phyloP scores from a whole-genome alignment of 1,284 basidiomycete species.

The Trichosporon asahii region DNA sequence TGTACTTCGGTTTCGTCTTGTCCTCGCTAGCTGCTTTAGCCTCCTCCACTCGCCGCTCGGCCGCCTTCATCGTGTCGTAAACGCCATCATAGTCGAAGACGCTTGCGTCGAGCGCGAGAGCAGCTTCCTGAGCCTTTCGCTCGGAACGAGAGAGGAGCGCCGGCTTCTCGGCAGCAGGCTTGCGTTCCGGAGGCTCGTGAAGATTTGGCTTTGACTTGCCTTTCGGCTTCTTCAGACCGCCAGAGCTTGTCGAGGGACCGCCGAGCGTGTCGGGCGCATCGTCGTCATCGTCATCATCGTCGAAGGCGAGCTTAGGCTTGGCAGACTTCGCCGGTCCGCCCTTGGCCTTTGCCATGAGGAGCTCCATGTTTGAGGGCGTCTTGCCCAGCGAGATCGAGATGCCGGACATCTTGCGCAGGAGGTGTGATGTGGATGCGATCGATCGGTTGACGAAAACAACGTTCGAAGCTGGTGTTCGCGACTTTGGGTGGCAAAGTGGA shows the following conservation, averaged over 20 bases:
- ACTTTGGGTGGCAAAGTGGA: constrained; percentile 3
- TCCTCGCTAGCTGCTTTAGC: constrained; percentile 67
- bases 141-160: constrained; percentile 40
- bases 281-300: constrained; percentile 42
- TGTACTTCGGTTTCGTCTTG: constrained; percentile 91
- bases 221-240: constrained; percentile 22
- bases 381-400: constrained; percentile 6
- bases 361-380: constrained; percentile 37
- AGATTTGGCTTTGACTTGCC: constrained; percentile 14
- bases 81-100: constrained; percentile 96
- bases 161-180: not conserved
- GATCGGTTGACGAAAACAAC: not conserved
- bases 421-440: not conserved
- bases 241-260: constrained; percentile 13
- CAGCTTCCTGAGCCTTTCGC: constrained; percentile 58
- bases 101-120: constrained; percentile 72
- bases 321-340: constrained; percentile 11
- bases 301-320: constrained; percentile 22
- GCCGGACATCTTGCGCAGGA: not conserved
- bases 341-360: constrained; percentile 42
- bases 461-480: not conserved
- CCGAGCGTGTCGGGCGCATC: constrained; percentile 15
- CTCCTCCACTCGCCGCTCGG: constrained; percentile 66
- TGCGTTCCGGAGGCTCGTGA: constrained; percentile 2
- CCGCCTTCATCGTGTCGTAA: constrained; percentile 91